Evolutionary conservation across 495 filamentous ascomycete genomes (phyloP).

Genomic region (Letharia columbiana): DNA sequence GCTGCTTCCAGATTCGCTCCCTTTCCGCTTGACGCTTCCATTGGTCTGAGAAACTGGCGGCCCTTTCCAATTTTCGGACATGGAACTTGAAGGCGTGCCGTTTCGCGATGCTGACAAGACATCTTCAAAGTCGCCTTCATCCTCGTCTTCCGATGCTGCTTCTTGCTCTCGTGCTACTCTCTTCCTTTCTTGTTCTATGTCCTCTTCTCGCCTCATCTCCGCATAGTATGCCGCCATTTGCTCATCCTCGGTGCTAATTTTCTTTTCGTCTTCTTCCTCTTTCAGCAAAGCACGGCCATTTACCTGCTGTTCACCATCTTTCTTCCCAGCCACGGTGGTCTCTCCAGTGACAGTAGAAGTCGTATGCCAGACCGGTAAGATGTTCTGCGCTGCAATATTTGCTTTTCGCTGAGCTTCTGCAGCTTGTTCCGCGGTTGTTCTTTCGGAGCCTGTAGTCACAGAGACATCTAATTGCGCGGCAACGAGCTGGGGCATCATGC

Average conservation of each 20-base stretch:
- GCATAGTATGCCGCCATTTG: conserved; percentile 46
- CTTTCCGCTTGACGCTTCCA: conserved; percentile 8
- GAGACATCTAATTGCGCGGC: conserved; percentile 67
- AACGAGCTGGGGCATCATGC: conserved; percentile 51
- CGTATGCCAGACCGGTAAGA: conserved; percentile 81
- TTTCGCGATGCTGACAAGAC: conserved; percentile 23
- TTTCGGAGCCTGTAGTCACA: conserved; percentile 65
- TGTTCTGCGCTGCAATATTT: conserved; percentile 70
- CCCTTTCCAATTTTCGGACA: neutral
- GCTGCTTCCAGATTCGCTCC: conserved; percentile 36
- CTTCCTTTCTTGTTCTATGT: conserved; percentile 39
- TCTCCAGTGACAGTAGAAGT: conserved; percentile 65
- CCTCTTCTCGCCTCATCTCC: conserved; percentile 24
- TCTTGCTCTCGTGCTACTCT: conserved; percentile 38
- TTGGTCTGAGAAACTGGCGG: conserved; percentile 28
- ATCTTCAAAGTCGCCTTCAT: conserved; percentile 44
- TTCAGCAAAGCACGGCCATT: conserved; percentile 28
- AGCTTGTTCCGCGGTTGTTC: conserved; percentile 62
- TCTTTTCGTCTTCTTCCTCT: conserved; percentile 49
- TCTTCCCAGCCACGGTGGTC: conserved; percentile 25
- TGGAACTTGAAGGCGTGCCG: conserved; percentile 25
- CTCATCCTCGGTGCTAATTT: conserved; percentile 40
- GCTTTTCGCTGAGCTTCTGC: conserved; percentile 67
- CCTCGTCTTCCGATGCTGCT: conserved; percentile 41
- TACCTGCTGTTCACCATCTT: conserved; percentile 29